Percentiles rank a stretch among this genome's conserved stretches.
phyloP scores from a whole-genome alignment of 306 rosid species.

The Comarum palustre region DNA sequence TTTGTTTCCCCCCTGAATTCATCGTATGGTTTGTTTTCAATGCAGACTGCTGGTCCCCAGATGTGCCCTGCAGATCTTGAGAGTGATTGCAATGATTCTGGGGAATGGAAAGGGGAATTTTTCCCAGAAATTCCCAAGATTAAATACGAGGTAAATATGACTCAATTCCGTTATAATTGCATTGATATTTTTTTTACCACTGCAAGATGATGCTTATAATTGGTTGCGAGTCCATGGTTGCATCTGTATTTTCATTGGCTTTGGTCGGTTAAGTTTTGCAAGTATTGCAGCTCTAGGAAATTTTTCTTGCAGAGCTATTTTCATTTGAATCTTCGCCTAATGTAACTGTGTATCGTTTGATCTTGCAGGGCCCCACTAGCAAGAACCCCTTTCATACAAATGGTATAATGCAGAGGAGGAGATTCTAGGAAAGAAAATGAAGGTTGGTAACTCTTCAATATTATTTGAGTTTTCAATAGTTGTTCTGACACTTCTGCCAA shows the following conservation, averaged over 20 bases:
- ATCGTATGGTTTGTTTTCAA: slow-evolving; percentile 13
- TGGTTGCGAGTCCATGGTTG: neutral
- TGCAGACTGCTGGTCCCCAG: slow-evolving; percentile 54
- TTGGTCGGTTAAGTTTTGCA: neutral
- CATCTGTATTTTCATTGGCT: neutral
- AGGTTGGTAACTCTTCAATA: slow-evolving; percentile 45
- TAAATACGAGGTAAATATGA: slow-evolving; percentile 63
- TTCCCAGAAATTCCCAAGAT: slow-evolving; percentile 69
- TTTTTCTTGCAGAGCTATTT: neutral
- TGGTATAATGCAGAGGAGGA: slow-evolving; percentile 88
- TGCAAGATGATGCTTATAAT: neutral
- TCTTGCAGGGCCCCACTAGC: slow-evolving; percentile 77
- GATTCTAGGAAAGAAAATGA: slow-evolving; percentile 91
- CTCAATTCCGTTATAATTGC: neutral
- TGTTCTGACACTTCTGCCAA: slow-evolving; percentile 17
- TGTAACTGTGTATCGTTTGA: slow-evolving; percentile 1
- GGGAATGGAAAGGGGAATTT: slow-evolving; percentile 80
- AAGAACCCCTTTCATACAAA: slow-evolving; percentile 73
- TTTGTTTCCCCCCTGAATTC: neutral
- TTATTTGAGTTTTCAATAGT: slow-evolving; percentile 5
- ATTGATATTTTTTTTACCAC: neutral
- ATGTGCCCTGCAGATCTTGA: slow-evolving; percentile 62
- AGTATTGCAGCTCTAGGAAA: neutral
- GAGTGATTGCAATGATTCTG: slow-evolving; percentile 48
- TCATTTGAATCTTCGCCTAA: neutral